Base-by-base conservation (phyloP, 352 stramenopile species). In the Pythium scleroteichum region DNA sequence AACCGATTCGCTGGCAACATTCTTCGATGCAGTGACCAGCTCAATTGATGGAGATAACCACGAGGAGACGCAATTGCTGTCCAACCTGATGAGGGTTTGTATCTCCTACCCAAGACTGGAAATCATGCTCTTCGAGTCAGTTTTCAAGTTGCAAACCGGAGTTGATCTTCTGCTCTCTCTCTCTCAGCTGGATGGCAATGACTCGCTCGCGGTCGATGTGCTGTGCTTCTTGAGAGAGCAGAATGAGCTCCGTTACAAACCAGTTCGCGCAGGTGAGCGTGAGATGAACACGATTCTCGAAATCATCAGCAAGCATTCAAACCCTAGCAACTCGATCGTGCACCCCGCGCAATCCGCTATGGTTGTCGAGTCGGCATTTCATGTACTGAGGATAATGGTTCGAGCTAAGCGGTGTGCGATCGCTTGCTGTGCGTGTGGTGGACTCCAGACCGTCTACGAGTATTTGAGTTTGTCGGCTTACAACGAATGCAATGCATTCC, bases 381-480 rank as follows among this genome's bases (percentile, higher is more conserved):
- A 66, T 44, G 59, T 70, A 7, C 42, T 83, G 6, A 76, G 75
- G 55, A 5, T 54, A 6, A 59, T 76, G 52, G 59, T 66, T 6
- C 56, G 60, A 19, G 26, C 64, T 20, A 79, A 80, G 20, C 56
- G 59, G 10, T 77, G 56, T 58, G 69, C 72, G 19, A 13, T 59
- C 3, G 19, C 64, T 16, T 80, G 61, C 41, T 62, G 61, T 10
- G 35, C 66, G 0, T 39, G 69, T 12, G 59, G 62, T 13, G 67
- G 72, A 7, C 50, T 79, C 9, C 27, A 64, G 7, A 46, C 55
- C 8, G 16, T 84, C 22, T 77, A 78, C 39, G 49, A 66, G 32
- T 45, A 79, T 4, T 49, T 84, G 32, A 73, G 69, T 39, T 64
- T 62, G 4, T 68, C 72, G 13, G 64, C 62, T 7, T 70, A 78